These are phyloP conservation scores for Naematelia encephala DNA, from an alignment of 768 basidiomycete genomes.

Conservation along the genomic window DNA sequence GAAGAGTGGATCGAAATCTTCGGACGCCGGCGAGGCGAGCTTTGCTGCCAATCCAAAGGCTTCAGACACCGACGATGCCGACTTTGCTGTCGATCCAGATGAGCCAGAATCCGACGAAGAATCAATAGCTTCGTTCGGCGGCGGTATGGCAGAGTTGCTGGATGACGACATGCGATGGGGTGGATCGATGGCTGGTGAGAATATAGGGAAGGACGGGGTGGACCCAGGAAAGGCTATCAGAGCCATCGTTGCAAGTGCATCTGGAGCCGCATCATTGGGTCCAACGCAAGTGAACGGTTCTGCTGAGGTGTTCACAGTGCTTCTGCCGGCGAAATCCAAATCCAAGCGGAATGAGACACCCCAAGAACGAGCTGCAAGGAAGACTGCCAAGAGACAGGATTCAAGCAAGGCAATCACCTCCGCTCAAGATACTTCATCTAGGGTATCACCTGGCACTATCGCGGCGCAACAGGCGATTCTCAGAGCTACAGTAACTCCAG, in stretches of 20 bases:
- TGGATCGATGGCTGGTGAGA: not conserved
- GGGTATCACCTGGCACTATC: not conserved
- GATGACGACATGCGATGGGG: constrained; percentile 16
- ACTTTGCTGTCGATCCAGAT: constrained; percentile 10
- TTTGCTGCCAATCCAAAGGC: constrained; percentile 6
- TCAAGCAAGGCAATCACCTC: not conserved
- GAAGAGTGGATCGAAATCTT: constrained; percentile 4
- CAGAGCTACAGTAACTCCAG: not conserved
- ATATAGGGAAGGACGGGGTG: constrained; percentile 1
- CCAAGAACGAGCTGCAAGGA: constrained; percentile 9
- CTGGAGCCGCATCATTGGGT: not conserved
- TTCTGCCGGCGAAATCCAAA: constrained; percentile 1
- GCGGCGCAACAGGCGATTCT: not conserved
- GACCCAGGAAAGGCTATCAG: constrained; percentile 5
- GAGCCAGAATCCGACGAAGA: constrained; percentile 19
- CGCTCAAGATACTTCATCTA: not conserved
- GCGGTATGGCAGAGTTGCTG: constrained; percentile 11
- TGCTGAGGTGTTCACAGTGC: not conserved
- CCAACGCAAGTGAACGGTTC: not conserved
- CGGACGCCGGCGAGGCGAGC: constrained; percentile 9
- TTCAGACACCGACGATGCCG: constrained; percentile 23
- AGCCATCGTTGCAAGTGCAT: not conserved
- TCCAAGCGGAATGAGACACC: constrained; percentile 9
- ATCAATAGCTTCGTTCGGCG: constrained; percentile 1
- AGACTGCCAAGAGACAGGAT: constrained; percentile 3